phyloP scores from a whole-genome alignment of 1,284 basidiomycete species.

The Austroboletus novae-zelandiae region DNA sequence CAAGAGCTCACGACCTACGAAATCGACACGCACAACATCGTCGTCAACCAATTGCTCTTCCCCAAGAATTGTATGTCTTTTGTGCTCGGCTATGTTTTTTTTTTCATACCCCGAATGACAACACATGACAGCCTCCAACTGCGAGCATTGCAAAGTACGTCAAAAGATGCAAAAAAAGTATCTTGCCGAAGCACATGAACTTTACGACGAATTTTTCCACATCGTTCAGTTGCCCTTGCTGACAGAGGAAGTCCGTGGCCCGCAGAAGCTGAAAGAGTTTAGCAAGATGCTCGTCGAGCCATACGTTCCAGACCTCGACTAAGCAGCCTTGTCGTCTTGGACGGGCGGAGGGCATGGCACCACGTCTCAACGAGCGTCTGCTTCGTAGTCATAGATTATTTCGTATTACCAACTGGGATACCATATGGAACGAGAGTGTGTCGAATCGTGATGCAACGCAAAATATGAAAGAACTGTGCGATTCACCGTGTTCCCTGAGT shows the following conservation, averaged over 20 bases:
- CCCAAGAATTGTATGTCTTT: slow-evolving; percentile 75
- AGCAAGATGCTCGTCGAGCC: slow-evolving; percentile 83
- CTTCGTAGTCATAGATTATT: slow-evolving; percentile 10
- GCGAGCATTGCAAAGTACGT: slow-evolving; percentile 92
- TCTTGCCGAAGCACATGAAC: slow-evolving; percentile 88
- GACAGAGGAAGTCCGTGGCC: slow-evolving; percentile 95
- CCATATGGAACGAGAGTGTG: slow-evolving; percentile 10
- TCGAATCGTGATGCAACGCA: slow-evolving; percentile 4
- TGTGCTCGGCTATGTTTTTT: background rate
- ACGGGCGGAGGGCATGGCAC: background rate
- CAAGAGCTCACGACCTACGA: slow-evolving; percentile 96
- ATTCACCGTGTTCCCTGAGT: background rate
- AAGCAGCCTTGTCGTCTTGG: background rate
- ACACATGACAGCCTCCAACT: slow-evolving; percentile 68
- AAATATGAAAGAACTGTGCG: background rate
- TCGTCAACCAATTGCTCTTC: slow-evolving; percentile 96
- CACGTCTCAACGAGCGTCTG: background rate
- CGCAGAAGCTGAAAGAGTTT: slow-evolving; percentile 89
- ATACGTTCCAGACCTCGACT: slow-evolving; percentile 35
- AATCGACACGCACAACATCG: slow-evolving; percentile 98
- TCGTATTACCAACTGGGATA: slow-evolving; percentile 11
- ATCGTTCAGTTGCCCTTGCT: slow-evolving; percentile 90
- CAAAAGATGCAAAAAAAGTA: slow-evolving; percentile 99
- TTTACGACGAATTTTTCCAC: slow-evolving; percentile 97
- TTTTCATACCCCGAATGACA: background rate